Percentiles rank a stretch among this genome's conserved stretches.
Conservation (phyloP, 495 filamentous ascomycete species). For the Lasiosphaeris hirsuta region DNA sequence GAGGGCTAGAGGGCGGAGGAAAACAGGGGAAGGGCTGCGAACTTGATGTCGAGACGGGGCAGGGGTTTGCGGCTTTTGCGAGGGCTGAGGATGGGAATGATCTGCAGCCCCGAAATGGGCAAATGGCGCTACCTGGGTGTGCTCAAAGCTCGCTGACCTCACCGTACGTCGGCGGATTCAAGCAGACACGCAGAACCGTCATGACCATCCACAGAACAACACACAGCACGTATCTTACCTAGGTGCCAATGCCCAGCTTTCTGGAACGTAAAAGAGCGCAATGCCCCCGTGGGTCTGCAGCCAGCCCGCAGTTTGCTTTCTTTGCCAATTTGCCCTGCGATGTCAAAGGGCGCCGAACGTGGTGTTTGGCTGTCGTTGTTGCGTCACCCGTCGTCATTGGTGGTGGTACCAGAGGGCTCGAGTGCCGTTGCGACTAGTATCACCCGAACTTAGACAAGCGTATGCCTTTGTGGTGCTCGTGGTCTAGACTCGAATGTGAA, state of each 20-base stretch:
- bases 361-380: neutral
- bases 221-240: too few species aligned
- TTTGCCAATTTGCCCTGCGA: too few species aligned
- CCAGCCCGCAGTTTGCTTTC: too few species aligned
- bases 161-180: neutral
- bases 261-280: too few species aligned
- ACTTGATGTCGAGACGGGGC: slow-evolving; percentile 19
- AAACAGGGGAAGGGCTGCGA: neutral
- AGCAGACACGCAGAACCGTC: neutral
- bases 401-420: slow-evolving; percentile 6
- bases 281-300: too few species aligned
- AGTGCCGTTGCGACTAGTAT: neutral
- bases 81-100: slow-evolving; percentile 17
- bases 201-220: too few species aligned
- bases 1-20: neutral
- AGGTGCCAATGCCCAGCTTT: too few species aligned
- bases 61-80: slow-evolving; percentile 10
- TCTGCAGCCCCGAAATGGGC: slow-evolving; percentile 21
- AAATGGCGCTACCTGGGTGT: slow-evolving; percentile 4
- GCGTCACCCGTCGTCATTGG: slow-evolving; percentile 21
- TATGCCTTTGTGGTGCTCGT: neutral
- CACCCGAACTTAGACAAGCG: neutral
- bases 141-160: neutral
- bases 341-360: neutral
- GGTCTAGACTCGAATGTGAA: neutral